Evolutionary conservation across 176 grass and related monocot genomes (phyloP), one percentile per base, ranked within the genome.

Genomic region (Secale cereale): DNA sequence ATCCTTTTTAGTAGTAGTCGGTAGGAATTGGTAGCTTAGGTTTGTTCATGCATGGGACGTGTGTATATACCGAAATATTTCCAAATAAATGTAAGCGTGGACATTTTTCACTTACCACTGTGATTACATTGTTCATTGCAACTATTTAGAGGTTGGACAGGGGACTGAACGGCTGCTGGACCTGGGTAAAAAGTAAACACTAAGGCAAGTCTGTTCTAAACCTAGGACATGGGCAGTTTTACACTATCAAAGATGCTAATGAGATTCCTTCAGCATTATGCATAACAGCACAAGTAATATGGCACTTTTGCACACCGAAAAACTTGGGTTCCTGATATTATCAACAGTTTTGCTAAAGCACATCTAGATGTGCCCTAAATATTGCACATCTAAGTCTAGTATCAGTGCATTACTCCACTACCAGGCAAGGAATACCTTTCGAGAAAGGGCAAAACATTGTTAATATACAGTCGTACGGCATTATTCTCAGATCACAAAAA

Each of bases 61-160:
- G 31, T 70, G 32, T 82, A 82, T 26, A 72, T 37, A 70, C 46
- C 7, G 32, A 82, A 56, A 29, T 40, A 30, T 59, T 82, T 82
- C 31, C 80, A 59, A 82, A 71, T 59, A 59, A 43, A 68, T 82
- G 46, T 9, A 20, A 37, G 5, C 10, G 52, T 48, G 61, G 13
- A 31, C 6, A 54, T 4, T 63, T 41, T 76, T 57, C 69, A 33
- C 3, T 43, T 32, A 43, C 32, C 50, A 45, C 19, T 27, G 50
- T 59, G 10, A 23, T 57, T 28, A 25, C 20, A 33, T 43, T 69
- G 9, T 46, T 82, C 45, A 66, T 3, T 65, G 40, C 78, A 36
- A 25, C 40, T 14, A 68, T 81, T 67, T 25, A 66, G 28, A n/a
- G 7, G n/a, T 56, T 1, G 0, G 37, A 31, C 23, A 75, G 40